phyloP scores from a whole-genome alignment of 306 rosid genomes.

The Begonia masoniana region DNA sequence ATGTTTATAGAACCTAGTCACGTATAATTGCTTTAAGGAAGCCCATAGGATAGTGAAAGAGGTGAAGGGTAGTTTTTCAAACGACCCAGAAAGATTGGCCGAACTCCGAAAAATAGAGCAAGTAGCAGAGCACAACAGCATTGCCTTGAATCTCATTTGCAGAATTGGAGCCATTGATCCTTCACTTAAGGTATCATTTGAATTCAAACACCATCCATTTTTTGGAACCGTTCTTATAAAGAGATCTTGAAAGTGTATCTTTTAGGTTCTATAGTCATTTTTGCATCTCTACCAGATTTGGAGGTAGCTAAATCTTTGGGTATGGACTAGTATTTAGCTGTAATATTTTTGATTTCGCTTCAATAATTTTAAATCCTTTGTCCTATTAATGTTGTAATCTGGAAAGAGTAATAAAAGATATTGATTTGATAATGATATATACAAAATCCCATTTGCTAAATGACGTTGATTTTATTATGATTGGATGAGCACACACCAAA shows the following conservation, averaged over 20 bases:
- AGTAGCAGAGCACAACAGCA: conserved; percentile 89
- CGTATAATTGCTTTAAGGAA: conserved; percentile 77
- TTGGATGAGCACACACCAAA: too few species aligned
- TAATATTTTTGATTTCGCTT: background rate
- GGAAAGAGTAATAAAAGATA: background rate
- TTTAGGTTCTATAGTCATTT: conserved; percentile 26
- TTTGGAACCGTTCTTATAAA: conserved; percentile 75
- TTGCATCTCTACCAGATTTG: conserved; percentile 16
- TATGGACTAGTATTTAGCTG: background rate
- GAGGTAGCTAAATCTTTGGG: too few species aligned
- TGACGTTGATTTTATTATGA: too few species aligned
- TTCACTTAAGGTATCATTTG: conserved; percentile 59
- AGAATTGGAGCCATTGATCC: conserved; percentile 57
- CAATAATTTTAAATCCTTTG: background rate
- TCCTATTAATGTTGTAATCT: background rate
- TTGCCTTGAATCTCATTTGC: conserved; percentile 61
- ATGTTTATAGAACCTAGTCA: conserved; percentile 41
- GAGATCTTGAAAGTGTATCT: conserved; percentile 45
- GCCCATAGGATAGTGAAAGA: conserved; percentile 85
- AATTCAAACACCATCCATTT: conserved; percentile 75
- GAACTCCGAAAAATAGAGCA: conserved; percentile 75
- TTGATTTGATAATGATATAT: too few species aligned
- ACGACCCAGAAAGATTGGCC: conserved; percentile 56
- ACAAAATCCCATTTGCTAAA: too few species aligned
- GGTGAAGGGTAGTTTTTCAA: conserved; percentile 49